Conservation (phyloP, 2,329 filamentous ascomycete genomes). For the Neonectria faginata region DNA sequence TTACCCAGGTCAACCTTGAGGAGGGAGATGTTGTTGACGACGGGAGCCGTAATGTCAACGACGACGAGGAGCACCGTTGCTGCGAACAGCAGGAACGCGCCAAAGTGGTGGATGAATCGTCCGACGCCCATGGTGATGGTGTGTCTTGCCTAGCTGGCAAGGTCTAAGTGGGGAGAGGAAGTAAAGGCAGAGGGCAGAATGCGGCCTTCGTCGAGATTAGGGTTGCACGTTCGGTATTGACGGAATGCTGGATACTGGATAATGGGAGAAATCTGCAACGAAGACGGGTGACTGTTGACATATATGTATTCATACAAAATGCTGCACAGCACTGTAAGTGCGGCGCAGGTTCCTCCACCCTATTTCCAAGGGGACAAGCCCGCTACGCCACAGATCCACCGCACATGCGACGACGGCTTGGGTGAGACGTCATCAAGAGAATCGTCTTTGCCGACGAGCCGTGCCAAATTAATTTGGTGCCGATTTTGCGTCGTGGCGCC, state of each 20-base stretch:
- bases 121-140: constrained; percentile 59
- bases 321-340: not conserved
- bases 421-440: constrained; percentile 43
- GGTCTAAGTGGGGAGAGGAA: not conserved
- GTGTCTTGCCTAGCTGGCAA: constrained; percentile 18
- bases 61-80: constrained; percentile 68
- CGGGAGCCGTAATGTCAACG: constrained; percentile 68
- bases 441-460: constrained; percentile 29
- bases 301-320: constrained; percentile 8
- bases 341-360: constrained; percentile 12
- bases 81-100: constrained; percentile 67
- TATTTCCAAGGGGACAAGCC: constrained; percentile 18
- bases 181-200: not conserved
- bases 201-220: not conserved
- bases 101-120: constrained; percentile 66
- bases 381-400: constrained; percentile 33
- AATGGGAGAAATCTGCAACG: not conserved
- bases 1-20: constrained; percentile 63
- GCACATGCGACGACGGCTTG: constrained; percentile 32
- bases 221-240: constrained; percentile 18
- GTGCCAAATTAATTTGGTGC: constrained; percentile 20
- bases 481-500: constrained; percentile 33
- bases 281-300: constrained; percentile 1
- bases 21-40: constrained; percentile 66
- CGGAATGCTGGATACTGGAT: constrained; percentile 8